Base-by-base conservation (phyloP, 495 filamentous ascomycete genomes). In the Ascodesmis nigricans region DNA sequence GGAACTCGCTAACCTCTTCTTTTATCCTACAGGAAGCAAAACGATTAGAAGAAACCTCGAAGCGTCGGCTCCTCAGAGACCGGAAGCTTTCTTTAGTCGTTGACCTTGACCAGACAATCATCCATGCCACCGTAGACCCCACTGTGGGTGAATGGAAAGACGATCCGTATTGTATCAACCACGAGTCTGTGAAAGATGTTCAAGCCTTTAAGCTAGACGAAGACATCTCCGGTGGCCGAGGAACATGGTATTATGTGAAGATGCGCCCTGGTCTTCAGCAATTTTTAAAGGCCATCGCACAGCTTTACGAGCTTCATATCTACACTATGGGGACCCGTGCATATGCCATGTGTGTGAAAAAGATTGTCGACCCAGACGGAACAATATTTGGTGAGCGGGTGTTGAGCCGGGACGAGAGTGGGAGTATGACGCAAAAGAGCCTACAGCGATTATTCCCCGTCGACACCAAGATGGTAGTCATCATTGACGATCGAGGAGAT, bases 321-420 rank as follows among this genome's bases (percentile, higher is more conserved):
- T 99, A 99, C 58, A 97, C 87, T 15, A 95, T 95, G 87, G 87
- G 83, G 35, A 99, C 87, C 28, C 69, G 87, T 40, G 77, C 81
- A 5, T 99, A 99, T 51, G 87, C 87, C 17, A 62, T 83, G 41
- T 69, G 78, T 36, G 87, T 99, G 45, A 84, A 84, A 13, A 72
- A 75, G 45, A 81, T 93, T 43, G 76, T 99, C 34, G 87, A 99
- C 53, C 84, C 84, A 1, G 69, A 80, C 16, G 69, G 73, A 31
- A 84, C 75, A 50, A 66, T 91, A 9, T 99, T 99, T 49, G 84
- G 78, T 2, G 79, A 92, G 50, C 67, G 87, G 28, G 83, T 99
- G 49, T 74, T 99, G 43, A 92, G 82, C 49, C 73, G 87, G 35
- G 82, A 93, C 49, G 87, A 99, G 55, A 99, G 82, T 52, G 83